A percentile compares a stretch with the other conserved stretches of the same genome.
Evolutionary conservation across 148 eudicot genomes (phyloP).

Genomic region (Pharnaceum exiguum): DNA sequence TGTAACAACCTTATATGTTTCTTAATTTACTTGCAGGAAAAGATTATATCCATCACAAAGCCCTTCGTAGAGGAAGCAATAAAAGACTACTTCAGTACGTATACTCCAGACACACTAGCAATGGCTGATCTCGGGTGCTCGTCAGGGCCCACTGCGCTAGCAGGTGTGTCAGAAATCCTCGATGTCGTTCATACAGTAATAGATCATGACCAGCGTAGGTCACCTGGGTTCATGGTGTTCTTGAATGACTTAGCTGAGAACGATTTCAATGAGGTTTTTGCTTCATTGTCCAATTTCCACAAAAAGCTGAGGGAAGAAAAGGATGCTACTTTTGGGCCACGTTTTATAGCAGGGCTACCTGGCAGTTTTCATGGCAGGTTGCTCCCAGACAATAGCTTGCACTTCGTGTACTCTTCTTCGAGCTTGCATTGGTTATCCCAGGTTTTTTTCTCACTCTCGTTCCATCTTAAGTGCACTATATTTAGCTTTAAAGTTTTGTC

Average conservation of each 20-base stretch:
- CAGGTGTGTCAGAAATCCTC: constrained; percentile 24
- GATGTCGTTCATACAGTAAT: constrained; percentile 7
- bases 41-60: constrained; percentile 37
- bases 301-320: constrained; percentile 23
- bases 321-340: constrained; percentile 21
- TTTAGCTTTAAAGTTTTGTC: too few relatives aligned
- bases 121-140: constrained; percentile 77
- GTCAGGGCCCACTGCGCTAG: constrained; percentile 51
- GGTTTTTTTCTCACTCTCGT: constrained; percentile 24
- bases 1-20: too few relatives aligned
- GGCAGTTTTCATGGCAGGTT: constrained; percentile 68
- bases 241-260: constrained; percentile 67
- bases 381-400: constrained; percentile 39
- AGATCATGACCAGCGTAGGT: background rate
- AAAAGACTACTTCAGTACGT: constrained; percentile 12
- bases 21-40: constrained; percentile 27
- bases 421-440: constrained; percentile 85
- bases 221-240: constrained; percentile 44
- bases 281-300: constrained; percentile 27
- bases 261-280: constrained; percentile 57
- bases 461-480: too few relatives aligned
- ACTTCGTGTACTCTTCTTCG: constrained; percentile 74
- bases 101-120: constrained; percentile 23
- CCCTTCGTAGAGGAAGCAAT: constrained; percentile 42
- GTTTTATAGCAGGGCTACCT: constrained; percentile 42